Conservation (phyloP, 129 eudicot genomes). For the Sambucus nigra region DNA sequence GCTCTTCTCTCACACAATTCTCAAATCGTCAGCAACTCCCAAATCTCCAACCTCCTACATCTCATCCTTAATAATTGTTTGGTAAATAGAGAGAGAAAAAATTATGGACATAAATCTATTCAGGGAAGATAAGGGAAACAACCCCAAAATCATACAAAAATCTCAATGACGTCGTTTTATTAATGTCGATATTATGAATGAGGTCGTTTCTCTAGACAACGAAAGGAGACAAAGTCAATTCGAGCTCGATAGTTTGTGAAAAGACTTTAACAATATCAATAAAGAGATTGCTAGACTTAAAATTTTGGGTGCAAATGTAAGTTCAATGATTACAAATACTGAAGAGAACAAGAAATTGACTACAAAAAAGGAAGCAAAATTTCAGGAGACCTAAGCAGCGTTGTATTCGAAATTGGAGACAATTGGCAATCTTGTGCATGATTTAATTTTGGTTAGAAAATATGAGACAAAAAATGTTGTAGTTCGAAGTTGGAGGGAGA, state of each 20-base stretch:
- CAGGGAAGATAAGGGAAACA: slow-evolving; percentile 67
- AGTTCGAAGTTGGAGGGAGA: slow-evolving; percentile 76
- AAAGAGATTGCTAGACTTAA: slow-evolving; percentile 66
- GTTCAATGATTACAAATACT: slow-evolving; percentile 31
- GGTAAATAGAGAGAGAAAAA: background rate
- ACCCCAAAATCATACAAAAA: slow-evolving; percentile 75
- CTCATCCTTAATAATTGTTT: no score
- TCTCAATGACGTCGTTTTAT: slow-evolving; percentile 74
- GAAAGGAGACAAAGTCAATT: slow-evolving; percentile 64
- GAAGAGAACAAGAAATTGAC: slow-evolving; percentile 54
- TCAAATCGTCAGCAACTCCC: no score
- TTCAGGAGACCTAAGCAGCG: slow-evolving; percentile 44
- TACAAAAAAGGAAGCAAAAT: slow-evolving; percentile 50
- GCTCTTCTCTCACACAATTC: no score
- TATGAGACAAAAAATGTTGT: slow-evolving; percentile 83
- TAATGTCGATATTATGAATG: slow-evolving; percentile 57
- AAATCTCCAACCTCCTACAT: no score
- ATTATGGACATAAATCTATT: slow-evolving; percentile 64
- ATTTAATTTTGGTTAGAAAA: slow-evolving; percentile 75
- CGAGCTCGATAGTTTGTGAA: slow-evolving; percentile 65
- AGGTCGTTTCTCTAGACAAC: slow-evolving; percentile 63
- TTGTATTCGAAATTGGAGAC: slow-evolving; percentile 44
- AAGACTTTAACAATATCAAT: slow-evolving; percentile 60
- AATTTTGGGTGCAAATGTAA: slow-evolving; percentile 67
- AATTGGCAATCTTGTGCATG: slow-evolving; percentile 87